Evolutionary conservation across 805 yeast species (phyloP), one percentile per base, ranked within the genome.

Genomic region (Myxozyma vanderwaltii): DNA sequence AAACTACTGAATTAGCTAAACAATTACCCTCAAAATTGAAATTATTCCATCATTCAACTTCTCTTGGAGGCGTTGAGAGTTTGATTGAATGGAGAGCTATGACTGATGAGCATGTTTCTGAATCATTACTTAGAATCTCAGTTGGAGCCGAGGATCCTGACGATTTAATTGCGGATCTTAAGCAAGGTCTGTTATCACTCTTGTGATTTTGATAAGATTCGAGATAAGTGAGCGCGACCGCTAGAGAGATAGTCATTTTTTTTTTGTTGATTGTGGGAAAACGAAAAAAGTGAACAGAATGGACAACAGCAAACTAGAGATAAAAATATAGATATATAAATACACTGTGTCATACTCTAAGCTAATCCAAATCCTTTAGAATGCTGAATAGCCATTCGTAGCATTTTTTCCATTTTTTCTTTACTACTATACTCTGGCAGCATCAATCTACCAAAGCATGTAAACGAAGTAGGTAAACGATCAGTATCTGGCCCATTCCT

Each of bases 31-130:
- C 85, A 2, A 80, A 77, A 59, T 75, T 90, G 59, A 81, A 82
- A 65, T 82, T 81, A 63, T 90, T 91, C 76, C 86, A 86, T 66
- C 98, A 91, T 74, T 96, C 97, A 3, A 91, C 97, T 0, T 89
- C 96, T 1, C 77, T 92, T 27, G 97, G 97, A 40, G 96, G 97
- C 23, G 89, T 88, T 13, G 97, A 92, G 74, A 86, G 95, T 47
- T 76, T 91, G 69, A 83, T 91, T 58, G 97, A 91, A 73, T 90
- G 96, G 96, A 82, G 97, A 70, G 86, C 89, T 0, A 69, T 91
- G 74, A 80, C 86, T 24, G 92, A 90, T 69, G 70, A 80, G 1
- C 64, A 74, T 3, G 86, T 85, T 13, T 76, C 81, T 21, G 79
- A 81, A 23, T 79, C 81, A 0, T 71, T 90, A 48, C 72, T 91